Base-by-base conservation (phyloP, 2,329 filamentous ascomycete genomes). In the Stemphylium lycopersici region DNA sequence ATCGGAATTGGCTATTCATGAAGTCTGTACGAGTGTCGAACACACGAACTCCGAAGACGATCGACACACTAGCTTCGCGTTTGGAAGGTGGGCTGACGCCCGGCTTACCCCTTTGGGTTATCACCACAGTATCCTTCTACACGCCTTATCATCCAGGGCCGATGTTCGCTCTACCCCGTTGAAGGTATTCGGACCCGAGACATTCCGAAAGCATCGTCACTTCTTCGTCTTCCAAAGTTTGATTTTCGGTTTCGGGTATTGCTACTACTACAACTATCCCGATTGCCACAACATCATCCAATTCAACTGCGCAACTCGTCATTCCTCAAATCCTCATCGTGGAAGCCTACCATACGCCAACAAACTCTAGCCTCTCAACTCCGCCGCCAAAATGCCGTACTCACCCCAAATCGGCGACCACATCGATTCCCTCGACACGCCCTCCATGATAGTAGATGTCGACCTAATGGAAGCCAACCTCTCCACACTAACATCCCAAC, bases 371-470 rank as follows among this genome's bases (percentile, higher is more conserved):
- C n/a, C 8, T 29, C 26, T 8, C 1, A 29, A 22, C 6, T 6
- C 32, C 13, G 40, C 24, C 38, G 13, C 52, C 52, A 63, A 6
- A 18, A 69, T 68, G 66, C 43, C 61, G 6, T 80, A 80, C 62
- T 42, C 64, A 31, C 79, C 79, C 10, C 68, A 76, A 56, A 59
- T 80, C 40, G 80, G 80, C 49, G 77, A 80, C 56, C 54, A 55
- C 11, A 55, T 82, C 62, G 68, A 71, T 3, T 66, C 65, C 52
- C 80, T 84, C 38, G 82, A 84, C 62, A 84, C 82, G 0, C 82
- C 82, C 1, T 83, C 81, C 47, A 84, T 84, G 81, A 77, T 84
- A 39, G 81, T 83, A 40, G 78, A 84, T 46, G 76, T 84, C 8
- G 76, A 80, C 51, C 67, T 81, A 3, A 81, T 83, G 79, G 80